phyloP scores from a whole-genome alignment of 306 rosid genomes.

The Senna siamea region DNA sequence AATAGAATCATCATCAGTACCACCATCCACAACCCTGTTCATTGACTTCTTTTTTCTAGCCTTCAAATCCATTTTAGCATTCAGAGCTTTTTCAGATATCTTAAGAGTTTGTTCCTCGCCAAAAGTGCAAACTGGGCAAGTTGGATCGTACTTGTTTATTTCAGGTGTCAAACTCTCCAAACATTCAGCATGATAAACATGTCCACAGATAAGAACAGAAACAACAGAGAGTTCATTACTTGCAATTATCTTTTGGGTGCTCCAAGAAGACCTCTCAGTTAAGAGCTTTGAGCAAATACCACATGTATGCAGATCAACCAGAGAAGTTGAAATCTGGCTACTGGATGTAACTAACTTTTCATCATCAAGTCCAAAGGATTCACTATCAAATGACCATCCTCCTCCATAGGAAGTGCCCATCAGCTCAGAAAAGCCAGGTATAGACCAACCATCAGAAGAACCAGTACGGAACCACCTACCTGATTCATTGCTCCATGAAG shows the following conservation, averaged over 20 bases:
- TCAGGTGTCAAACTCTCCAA: slow-evolving; percentile 86
- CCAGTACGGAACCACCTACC: slow-evolving; percentile 61
- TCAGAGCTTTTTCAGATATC: slow-evolving; percentile 73
- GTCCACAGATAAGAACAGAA: slow-evolving; percentile 84
- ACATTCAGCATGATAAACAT: slow-evolving; percentile 90
- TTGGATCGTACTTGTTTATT: slow-evolving; percentile 76
- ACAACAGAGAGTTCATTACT: slow-evolving; percentile 67
- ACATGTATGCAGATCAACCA: slow-evolving; percentile 68
- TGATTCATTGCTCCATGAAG: slow-evolving; percentile 69
- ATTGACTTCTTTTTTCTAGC: slow-evolving; percentile 66
- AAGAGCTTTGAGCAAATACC: slow-evolving; percentile 66
- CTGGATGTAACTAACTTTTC: slow-evolving; percentile 68
- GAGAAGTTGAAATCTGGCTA: slow-evolving; percentile 57
- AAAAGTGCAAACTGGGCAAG: slow-evolving; percentile 81
- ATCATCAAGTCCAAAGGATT: slow-evolving; percentile 67
- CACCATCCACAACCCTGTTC: slow-evolving; percentile 60
- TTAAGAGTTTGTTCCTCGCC: slow-evolving; percentile 76
- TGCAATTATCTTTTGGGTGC: slow-evolving; percentile 59
- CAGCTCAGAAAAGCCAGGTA: slow-evolving; percentile 79
- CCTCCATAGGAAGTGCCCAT: slow-evolving; percentile 73
- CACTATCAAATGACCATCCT: slow-evolving; percentile 86
- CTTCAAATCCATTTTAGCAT: slow-evolving; percentile 76
- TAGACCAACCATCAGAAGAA: slow-evolving; percentile 88
- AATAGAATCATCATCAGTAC: slow-evolving; percentile 58
- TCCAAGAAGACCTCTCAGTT: slow-evolving; percentile 63